Evolutionary conservation across 257 asterid genomes (phyloP).

Genomic region (Capsicum rhomboideum): DNA sequence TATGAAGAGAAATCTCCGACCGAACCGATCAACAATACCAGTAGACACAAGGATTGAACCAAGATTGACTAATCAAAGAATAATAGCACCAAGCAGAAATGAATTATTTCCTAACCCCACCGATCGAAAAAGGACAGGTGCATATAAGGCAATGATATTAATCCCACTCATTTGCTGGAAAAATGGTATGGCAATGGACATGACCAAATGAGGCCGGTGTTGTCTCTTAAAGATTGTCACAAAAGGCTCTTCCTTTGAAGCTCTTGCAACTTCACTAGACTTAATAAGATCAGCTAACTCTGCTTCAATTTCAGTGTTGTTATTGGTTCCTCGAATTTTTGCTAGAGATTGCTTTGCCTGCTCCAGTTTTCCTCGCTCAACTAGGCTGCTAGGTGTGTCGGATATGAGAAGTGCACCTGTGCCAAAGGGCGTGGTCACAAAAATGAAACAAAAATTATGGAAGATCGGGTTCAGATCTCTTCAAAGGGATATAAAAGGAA

Average conservation of each 20-base stretch:
- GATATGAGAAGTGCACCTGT: constrained; percentile 7
- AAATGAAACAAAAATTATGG: not conserved
- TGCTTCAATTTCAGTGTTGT: constrained; percentile 37
- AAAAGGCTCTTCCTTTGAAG: constrained; percentile 63
- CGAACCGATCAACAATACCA: constrained; percentile 66
- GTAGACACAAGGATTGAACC: constrained; percentile 58
- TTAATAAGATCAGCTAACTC: constrained; percentile 64
- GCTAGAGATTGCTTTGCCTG: constrained; percentile 62
- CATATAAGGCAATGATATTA: constrained; percentile 87
- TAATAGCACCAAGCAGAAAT: constrained; percentile 59
- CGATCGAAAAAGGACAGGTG: constrained; percentile 64
- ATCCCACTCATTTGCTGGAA: constrained; percentile 83
- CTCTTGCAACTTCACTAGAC: constrained; percentile 66
- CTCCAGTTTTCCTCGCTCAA: constrained; percentile 66
- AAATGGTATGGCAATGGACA: constrained; percentile 61
- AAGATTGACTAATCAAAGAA: constrained; percentile 74
- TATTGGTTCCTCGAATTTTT: constrained; percentile 46
- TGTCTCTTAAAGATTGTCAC: constrained; percentile 61
- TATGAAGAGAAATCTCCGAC: constrained; percentile 46
- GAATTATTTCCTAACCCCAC: constrained; percentile 73
- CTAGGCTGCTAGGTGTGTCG: constrained; percentile 84
- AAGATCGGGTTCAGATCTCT: not conserved
- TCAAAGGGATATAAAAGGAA: too few species aligned
- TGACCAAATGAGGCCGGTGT: constrained; percentile 67
- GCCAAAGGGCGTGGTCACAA: not conserved